A percentile compares a stretch with the other conserved stretches of the same genome.
phyloP scores from a whole-genome alignment of 2,329 filamentous ascomycete species.

The Beauveria bassiana region DNA sequence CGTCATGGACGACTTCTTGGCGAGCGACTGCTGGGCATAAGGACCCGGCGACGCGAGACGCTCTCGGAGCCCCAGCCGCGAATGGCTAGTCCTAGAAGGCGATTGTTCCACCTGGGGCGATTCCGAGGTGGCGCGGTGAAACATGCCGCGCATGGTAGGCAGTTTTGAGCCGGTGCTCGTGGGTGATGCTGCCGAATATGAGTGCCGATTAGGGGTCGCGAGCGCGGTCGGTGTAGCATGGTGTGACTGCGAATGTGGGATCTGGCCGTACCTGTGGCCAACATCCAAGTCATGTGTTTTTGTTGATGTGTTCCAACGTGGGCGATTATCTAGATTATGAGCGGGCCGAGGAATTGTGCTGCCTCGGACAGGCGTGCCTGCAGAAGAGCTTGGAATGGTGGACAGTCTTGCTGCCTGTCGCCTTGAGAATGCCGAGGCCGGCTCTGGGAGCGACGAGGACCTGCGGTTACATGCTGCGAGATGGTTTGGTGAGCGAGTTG shows the following conservation, averaged over 20 bases:
- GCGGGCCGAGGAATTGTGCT: constrained; percentile 35
- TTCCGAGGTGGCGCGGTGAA: constrained; percentile 37
- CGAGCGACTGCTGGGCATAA: constrained; percentile 36
- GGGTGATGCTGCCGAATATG: constrained; percentile 35
- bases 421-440: constrained; percentile 30
- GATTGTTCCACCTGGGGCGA: constrained; percentile 40
- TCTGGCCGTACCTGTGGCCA: constrained; percentile 37
- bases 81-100: constrained; percentile 35
- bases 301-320: constrained; percentile 64
- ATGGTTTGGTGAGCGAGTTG: constrained; percentile 40
- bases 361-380: constrained; percentile 37
- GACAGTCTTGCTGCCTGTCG: constrained; percentile 38
- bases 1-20: constrained; percentile 24
- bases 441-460: constrained; percentile 41
- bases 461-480: constrained; percentile 37
- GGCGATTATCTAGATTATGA: constrained; percentile 46
- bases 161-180: constrained; percentile 35
- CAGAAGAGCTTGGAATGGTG: constrained; percentile 40
- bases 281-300: constrained; percentile 56
- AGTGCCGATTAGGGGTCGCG: constrained; percentile 33
- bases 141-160: constrained; percentile 40
- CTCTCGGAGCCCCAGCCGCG: constrained; percentile 47
- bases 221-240: constrained; percentile 52
- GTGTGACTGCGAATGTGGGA: constrained; percentile 56
- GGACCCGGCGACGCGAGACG: constrained; percentile 42